A percentile compares a stretch with the other conserved stretches of the same genome.
These are phyloP conservation scores for Cairneyella variabilis DNA, from an alignment of 495 filamentous ascomycete genomes.

Conservation along the genomic window DNA sequence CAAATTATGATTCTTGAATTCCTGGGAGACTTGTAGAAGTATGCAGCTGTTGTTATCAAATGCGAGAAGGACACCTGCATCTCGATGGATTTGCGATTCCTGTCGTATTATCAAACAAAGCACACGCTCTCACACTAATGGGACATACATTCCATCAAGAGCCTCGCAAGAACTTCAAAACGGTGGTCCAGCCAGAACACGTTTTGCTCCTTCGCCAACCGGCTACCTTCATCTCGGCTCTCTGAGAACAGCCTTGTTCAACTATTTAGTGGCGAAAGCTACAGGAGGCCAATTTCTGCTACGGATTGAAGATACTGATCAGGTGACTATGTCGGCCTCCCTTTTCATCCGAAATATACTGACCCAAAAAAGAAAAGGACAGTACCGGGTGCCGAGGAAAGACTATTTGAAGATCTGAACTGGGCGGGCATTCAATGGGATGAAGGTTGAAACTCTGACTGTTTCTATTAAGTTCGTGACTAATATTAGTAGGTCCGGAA, in stretches of 20 bases:
- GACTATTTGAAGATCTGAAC: constrained; percentile 70
- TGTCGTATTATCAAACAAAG: constrained; percentile 14
- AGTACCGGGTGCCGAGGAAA: constrained; percentile 71
- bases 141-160: neutral
- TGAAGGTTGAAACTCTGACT: constrained; percentile 58
- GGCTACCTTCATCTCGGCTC: constrained; percentile 91
- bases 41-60: constrained; percentile 15
- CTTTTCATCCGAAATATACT: constrained; percentile 29
- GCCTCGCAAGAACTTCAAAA: constrained; percentile 41
- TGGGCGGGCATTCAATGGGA: constrained; percentile 95
- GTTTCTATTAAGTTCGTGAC: neutral
- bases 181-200: constrained; percentile 68
- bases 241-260: constrained; percentile 86
- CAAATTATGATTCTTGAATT: neutral
- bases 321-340: constrained; percentile 47
- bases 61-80: constrained; percentile 3
- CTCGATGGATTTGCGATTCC: constrained; percentile 23
- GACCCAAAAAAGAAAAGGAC: constrained; percentile 64
- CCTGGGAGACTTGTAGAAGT: neutral
- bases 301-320: constrained; percentile 93
- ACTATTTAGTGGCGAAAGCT: constrained; percentile 80
- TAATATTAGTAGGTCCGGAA: constrained; percentile 49
- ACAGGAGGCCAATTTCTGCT: constrained; percentile 92
- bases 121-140: neutral
- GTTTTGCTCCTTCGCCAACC: constrained; percentile 94